Evolutionary conservation across 371 early-diverging fungal genomes (phyloP).

Genomic region (Batkoa obscura): DNA sequence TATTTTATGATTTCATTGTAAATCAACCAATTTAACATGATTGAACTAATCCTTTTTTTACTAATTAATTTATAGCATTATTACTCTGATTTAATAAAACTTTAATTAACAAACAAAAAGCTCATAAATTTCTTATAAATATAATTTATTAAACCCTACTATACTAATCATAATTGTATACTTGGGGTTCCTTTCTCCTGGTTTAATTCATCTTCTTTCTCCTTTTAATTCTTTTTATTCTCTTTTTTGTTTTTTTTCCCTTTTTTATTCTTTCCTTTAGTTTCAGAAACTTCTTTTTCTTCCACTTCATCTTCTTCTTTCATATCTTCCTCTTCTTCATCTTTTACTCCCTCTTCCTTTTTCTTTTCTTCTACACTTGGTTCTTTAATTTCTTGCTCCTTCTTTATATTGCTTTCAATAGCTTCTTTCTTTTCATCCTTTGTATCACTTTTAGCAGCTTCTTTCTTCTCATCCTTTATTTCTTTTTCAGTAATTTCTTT

Average conservation of each 20-base stretch:
- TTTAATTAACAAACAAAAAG: too few relatives aligned
- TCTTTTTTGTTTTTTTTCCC: background rate
- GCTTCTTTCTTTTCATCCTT: background rate
- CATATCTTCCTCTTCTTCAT: too few relatives aligned
- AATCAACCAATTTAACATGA: too few relatives aligned
- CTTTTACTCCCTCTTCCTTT: background rate
- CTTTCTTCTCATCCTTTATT: too few relatives aligned
- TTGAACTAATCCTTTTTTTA: too few relatives aligned
- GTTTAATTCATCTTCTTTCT: conserved; percentile 2
- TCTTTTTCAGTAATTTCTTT: background rate
- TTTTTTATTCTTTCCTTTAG: background rate
- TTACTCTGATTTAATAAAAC: too few relatives aligned
- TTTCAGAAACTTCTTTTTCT: background rate
- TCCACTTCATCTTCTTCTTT: background rate
- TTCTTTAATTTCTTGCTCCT: background rate
- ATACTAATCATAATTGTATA: too few relatives aligned
- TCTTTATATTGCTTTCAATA: background rate
- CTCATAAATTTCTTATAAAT: too few relatives aligned
- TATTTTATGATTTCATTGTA: too few relatives aligned
- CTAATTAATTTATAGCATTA: too few relatives aligned
- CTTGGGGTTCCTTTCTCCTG: too few relatives aligned
- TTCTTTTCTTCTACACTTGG: background rate
- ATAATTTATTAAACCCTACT: too few relatives aligned
- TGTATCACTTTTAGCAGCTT: background rate
- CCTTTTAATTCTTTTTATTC: background rate